These are phyloP conservation scores for Acer campestre DNA, from an alignment of 345 rosid genomes.

Conservation along the genomic window DNA sequence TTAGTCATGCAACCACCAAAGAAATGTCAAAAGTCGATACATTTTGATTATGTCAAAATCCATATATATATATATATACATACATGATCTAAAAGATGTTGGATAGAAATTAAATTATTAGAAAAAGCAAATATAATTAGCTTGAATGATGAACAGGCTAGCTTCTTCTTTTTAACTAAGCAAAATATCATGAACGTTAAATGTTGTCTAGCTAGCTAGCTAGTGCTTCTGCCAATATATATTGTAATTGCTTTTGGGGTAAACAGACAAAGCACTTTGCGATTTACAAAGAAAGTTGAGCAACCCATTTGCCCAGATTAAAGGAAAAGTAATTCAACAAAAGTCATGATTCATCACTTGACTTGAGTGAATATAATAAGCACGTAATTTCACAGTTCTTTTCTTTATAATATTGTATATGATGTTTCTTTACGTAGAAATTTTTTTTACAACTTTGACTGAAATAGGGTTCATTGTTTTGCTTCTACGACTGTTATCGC, in stretches of 20 bases:
- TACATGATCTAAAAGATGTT: not conserved
- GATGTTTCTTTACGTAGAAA: not conserved
- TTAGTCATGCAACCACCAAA: not conserved
- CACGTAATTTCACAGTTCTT: conserved; percentile 4
- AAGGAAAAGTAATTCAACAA: conserved; percentile 21
- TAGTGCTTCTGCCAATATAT: not conserved
- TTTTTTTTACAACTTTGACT: conserved; percentile 24
- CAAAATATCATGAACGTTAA: not conserved
- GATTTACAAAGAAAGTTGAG: not conserved
- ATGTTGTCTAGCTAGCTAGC: not conserved
- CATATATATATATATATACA: not conserved
- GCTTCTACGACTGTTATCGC: not conserved
- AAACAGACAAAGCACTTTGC: not conserved
- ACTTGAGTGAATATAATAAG: conserved; percentile 10
- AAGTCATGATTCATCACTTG: not conserved
- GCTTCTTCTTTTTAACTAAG: not conserved
- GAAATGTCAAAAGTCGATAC: not conserved
- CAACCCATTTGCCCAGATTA: conserved; percentile 12
- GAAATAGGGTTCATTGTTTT: not conserved
- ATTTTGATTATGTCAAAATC: not conserved
- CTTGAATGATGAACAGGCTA: not conserved
- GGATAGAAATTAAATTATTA: not conserved
- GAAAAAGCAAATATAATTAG: not conserved
- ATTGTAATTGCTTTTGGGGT: not conserved
- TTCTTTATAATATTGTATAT: not conserved